phyloP scores from a whole-genome alignment of 768 basidiomycete species.

The Crepidotus variabilis region DNA sequence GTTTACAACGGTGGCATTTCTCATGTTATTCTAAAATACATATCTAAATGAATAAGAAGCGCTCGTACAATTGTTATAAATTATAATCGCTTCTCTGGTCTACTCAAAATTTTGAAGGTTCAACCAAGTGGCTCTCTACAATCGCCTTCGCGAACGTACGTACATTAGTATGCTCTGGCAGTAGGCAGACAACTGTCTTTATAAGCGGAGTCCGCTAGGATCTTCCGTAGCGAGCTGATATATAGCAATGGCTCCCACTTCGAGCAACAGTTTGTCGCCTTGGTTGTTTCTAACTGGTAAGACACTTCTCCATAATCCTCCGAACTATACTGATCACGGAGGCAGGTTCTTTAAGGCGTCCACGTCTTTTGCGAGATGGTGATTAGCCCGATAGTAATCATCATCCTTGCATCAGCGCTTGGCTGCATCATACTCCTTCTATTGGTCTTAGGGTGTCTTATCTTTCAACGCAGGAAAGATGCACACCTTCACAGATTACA shows the following conservation, averaged over 20 bases:
- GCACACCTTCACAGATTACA: neutral
- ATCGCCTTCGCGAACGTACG: no score
- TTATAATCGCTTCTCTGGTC: no score
- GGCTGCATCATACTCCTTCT: neutral
- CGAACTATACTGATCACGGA: neutral
- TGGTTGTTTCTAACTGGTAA: no score
- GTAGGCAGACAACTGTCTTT: neutral
- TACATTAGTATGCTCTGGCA: no score
- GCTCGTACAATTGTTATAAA: no score
- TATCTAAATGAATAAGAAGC: no score
- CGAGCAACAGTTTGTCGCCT: no score
- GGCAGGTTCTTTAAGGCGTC: neutral
- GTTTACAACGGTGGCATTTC: no score
- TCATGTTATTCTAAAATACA: no score
- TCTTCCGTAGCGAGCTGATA: neutral
- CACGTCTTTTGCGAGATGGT: neutral
- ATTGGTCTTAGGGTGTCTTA: constrained; percentile 1
- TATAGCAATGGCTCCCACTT: neutral
- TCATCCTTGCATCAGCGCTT: constrained; percentile 1
- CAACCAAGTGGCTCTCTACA: no score
- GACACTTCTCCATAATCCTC: neutral
- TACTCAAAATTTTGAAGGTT: no score
- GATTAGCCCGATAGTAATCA: neutral
- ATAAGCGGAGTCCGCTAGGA: neutral
- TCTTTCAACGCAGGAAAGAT: constrained; percentile 1